A percentile compares a stretch with the other conserved stretches of the same genome.
These are phyloP conservation scores for Nemania sp. DNA, from an alignment of 2,329 filamentous ascomycete genomes.

Conservation along the genomic window DNA sequence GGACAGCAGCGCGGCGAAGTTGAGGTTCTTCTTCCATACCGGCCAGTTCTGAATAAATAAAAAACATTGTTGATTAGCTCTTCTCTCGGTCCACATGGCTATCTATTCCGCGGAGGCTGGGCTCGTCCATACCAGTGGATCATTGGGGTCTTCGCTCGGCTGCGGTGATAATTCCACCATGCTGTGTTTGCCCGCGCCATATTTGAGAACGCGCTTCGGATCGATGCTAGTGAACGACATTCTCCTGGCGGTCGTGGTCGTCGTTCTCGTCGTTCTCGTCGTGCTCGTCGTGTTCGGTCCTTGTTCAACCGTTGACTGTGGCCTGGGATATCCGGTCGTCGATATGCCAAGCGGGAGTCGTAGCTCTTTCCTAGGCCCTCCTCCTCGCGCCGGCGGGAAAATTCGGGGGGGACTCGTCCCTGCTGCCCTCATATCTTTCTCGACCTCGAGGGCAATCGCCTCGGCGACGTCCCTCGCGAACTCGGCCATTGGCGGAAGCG, in stretches of 20 bases:
- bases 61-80: background rate
- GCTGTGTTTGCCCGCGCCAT: conserved; percentile 50
- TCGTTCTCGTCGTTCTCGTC: background rate
- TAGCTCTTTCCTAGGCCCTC: conserved; percentile 22
- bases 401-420: conserved; percentile 18
- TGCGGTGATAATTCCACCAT: conserved; percentile 57
- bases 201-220: conserved; percentile 50
- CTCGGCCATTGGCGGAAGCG: conserved; percentile 34
- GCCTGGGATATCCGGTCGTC: conserved; percentile 24
- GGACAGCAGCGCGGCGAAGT: conserved; percentile 52
- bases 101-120: background rate
- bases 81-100: no score
- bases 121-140: conserved; percentile 54
- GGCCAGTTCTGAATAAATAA: conserved; percentile 64
- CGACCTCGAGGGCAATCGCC: conserved; percentile 5
- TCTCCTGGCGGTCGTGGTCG: conserved; percentile 43
- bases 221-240: conserved; percentile 44
- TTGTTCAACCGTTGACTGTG: conserved; percentile 32
- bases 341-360: conserved; percentile 25
- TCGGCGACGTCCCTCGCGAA: conserved; percentile 21
- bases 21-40: conserved; percentile 57
- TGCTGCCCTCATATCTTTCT: conserved; percentile 3
- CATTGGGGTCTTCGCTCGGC: conserved; percentile 58
- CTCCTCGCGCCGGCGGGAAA: conserved; percentile 17
- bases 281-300: no score